Percentiles rank a stretch among this genome's conserved stretches.
Conservation (phyloP, 331 rosid species). For the Ulmus americana region DNA sequence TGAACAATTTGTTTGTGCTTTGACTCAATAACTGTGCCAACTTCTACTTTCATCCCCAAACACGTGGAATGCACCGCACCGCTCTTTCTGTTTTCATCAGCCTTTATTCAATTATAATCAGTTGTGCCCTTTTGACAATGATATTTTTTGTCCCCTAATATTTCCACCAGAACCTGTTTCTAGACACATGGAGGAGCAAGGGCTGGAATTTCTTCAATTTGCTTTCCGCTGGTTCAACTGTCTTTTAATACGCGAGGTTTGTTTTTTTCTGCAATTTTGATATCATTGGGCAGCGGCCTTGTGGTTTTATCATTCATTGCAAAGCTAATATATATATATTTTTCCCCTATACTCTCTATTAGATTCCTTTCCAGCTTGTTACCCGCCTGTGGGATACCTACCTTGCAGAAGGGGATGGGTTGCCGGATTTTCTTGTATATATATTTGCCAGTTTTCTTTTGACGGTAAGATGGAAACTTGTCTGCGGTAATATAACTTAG, state of each 20-base stretch:
- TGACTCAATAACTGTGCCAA: conserved; percentile 6
- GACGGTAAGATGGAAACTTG: conserved; percentile 54
- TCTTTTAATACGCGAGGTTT: conserved; percentile 92
- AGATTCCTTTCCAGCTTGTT: conserved; percentile 87
- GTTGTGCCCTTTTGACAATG: conserved; percentile 8
- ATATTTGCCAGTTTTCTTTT: conserved; percentile 96
- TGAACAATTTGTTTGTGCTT: neutral
- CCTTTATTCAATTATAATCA: conserved; percentile 14
- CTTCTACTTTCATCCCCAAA: conserved; percentile 3
- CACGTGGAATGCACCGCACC: neutral
- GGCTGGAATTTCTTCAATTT: conserved; percentile 92
- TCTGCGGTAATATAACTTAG: neutral
- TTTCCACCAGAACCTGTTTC: conserved; percentile 70
- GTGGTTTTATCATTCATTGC: conserved; percentile 22
- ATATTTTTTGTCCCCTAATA: conserved; percentile 16
- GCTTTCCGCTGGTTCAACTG: conserved; percentile 99
- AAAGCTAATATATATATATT: conserved; percentile 21
- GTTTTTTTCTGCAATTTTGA: conserved; percentile 10
- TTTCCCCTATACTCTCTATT: neutral
- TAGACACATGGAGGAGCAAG: conserved; percentile 88
- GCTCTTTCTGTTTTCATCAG: neutral
- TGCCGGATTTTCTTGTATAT: conserved; percentile 95
- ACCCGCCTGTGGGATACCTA: conserved; percentile 98
- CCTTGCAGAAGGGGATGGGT: conserved; percentile 96
- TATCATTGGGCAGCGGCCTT: neutral